These are phyloP conservation scores for Monosporascus sp. DNA, from an alignment of 2,329 filamentous ascomycete species.

Conservation along the genomic window DNA sequence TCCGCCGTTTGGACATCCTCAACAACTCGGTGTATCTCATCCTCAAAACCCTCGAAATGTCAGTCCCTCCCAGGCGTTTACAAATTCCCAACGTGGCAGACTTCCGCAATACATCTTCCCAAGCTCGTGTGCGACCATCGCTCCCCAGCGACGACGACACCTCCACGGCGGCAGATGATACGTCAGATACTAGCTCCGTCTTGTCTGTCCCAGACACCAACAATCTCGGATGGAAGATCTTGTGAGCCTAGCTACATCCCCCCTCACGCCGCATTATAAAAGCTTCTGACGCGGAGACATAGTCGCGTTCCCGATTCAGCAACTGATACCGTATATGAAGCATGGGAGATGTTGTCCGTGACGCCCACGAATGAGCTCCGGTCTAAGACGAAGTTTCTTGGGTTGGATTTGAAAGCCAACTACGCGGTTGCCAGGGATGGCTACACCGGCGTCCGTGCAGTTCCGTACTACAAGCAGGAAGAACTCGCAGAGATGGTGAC, in stretches of 20 bases:
- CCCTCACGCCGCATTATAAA: not conserved
- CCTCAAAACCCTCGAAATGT: too few species aligned
- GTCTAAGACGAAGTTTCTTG: constrained; percentile 4
- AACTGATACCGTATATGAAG: constrained; percentile 2
- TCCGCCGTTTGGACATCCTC: too few species aligned
- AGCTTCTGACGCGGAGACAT: not conserved
- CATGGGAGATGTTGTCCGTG: constrained; percentile 3
- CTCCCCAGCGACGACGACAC: not conserved
- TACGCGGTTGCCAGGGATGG: constrained; percentile 6
- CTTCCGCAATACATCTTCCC: too few species aligned
- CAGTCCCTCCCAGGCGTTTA: too few species aligned
- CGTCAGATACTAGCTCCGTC: not conserved
- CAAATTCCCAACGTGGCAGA: too few species aligned
- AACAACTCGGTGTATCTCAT: too few species aligned
- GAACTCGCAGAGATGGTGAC: constrained; percentile 7
- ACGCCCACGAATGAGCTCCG: constrained; percentile 10
- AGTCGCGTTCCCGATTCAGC: not conserved
- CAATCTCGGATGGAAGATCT: not conserved
- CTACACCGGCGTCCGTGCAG: constrained; percentile 12
- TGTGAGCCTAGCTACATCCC: not conserved
- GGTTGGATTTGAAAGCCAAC: constrained; percentile 4
- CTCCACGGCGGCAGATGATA: not conserved
- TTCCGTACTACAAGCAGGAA: constrained; percentile 9
- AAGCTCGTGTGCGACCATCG: not conserved
- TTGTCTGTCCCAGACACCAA: not conserved